Evolutionary conservation across 2,329 filamentous ascomycete genomes (phyloP), one percentile per base, ranked within the genome.

Genomic region (Penicillium concentricum): DNA sequence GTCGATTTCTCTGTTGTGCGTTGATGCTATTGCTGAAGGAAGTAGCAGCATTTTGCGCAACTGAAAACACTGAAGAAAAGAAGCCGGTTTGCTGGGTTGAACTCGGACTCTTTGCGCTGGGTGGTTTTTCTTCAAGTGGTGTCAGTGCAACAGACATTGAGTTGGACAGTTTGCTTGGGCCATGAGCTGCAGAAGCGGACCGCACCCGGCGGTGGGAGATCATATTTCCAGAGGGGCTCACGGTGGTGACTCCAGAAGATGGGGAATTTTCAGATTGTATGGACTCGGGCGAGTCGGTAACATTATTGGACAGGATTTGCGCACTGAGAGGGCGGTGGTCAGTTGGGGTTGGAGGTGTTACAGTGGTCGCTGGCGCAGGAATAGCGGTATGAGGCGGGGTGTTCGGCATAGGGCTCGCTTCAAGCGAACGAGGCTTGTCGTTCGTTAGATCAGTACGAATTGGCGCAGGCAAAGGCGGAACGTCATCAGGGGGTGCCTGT

Each of bases 21-120:
- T 80, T 80, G 37, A 82, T 76, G 34, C 75, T 79, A 70, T 86
- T 92, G 47, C 85, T 84, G 45, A 97, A 87, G 46, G 87, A 91
- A 61, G 84, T 91, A 15, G 92, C 92, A 42, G 93, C 93, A 82
- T 89, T 97, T 74, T 97, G 93, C 18, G 94, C 94, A 44, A 89
- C 93, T 39, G 91, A 93, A 62, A 99, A 86, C 70, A 99, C 90
- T 26, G 90, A 92, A 5, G 91, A 96, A 76, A 99, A 97, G 78
- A 99, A 97, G 1, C 92, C 87, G 32, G 74, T 75, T 53, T 77
- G 76, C 48, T 76, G 74, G 32, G 75, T 77, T n/a, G 84, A 82
- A 30, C 83, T 79, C 34, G 85, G 68, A 65, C 83, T 80, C 59
- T 84, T 86, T n/a, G 78, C 70, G 54, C 73, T 67, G 62, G 79